Evolutionary conservation across 129 eudicot species (phyloP).

Genomic region (Heracleum sosnowskyi): DNA sequence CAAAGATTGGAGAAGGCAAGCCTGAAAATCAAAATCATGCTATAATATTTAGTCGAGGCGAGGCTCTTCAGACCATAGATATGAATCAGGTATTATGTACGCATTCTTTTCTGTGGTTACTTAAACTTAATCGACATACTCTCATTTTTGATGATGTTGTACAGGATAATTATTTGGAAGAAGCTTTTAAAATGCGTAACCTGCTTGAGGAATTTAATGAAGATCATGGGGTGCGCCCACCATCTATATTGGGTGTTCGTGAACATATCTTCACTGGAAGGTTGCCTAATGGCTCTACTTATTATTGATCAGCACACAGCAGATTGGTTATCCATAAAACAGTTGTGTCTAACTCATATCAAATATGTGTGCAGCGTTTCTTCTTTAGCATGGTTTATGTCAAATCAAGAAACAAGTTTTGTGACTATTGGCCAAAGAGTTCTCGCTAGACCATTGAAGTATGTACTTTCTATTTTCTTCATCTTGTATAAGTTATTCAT

Average conservation of each 20-base stretch:
- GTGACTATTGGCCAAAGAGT: slow-evolving; percentile 54
- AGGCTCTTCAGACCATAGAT: slow-evolving; percentile 98
- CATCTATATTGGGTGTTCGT: slow-evolving; percentile 92
- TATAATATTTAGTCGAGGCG: slow-evolving; percentile 86
- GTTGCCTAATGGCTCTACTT: neutral
- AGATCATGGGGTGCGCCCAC: slow-evolving; percentile 97
- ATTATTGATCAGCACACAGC: neutral
- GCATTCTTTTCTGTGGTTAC: neutral
- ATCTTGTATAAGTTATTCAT: neutral
- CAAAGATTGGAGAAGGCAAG: slow-evolving; percentile 89
- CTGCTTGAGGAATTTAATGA: slow-evolving; percentile 96
- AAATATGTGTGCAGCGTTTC: slow-evolving; percentile 22
- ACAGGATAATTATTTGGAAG: slow-evolving; percentile 96
- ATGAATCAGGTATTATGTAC: slow-evolving; percentile 73
- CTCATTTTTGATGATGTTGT: slow-evolving; percentile 10
- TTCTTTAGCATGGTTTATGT: slow-evolving; percentile 50
- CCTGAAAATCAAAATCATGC: slow-evolving; percentile 99
- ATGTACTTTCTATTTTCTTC: slow-evolving; percentile 1
- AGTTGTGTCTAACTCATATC: slow-evolving; percentile 2
- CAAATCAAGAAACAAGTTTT: slow-evolving; percentile 97
- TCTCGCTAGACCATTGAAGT: slow-evolving; percentile 25
- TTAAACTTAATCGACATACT: neutral
- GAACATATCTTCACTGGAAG: slow-evolving; percentile 55
- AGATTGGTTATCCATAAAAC: neutral
- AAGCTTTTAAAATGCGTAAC: slow-evolving; percentile 99